A percentile compares a stretch with the other conserved stretches of the same genome.
These are phyloP conservation scores for Nowakowskiella sp. DNA, from an alignment of 192 early-diverging fungal genomes.

Conservation along the genomic window DNA sequence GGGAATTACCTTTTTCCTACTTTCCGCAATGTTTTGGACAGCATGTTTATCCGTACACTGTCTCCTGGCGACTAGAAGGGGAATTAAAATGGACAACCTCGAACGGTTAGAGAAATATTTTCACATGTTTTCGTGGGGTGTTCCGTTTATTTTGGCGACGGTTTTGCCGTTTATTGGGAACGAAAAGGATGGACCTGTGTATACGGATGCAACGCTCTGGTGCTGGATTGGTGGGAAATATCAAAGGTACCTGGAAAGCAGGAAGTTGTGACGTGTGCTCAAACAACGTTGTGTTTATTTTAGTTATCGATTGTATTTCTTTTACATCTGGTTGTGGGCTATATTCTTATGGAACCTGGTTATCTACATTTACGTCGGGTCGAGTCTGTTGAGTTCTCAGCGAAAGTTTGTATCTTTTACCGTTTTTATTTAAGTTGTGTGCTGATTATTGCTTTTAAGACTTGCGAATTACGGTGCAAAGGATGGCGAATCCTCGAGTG, in stretches of 20 bases:
- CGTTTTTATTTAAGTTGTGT: not conserved
- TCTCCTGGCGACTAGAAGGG: not conserved
- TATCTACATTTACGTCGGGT: not conserved
- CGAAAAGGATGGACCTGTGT: not conserved
- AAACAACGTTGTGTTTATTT: not conserved
- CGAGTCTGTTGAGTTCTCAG: not conserved
- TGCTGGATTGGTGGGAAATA: not conserved
- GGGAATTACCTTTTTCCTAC: not conserved
- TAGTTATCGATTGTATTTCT: not conserved
- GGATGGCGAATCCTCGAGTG: not conserved
- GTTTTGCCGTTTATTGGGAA: not conserved
- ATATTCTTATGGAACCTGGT: not conserved
- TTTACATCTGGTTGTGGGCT: not conserved
- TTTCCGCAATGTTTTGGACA: not conserved
- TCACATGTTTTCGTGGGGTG: not conserved
- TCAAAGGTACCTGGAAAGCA: not conserved
- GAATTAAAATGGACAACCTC: too few species aligned
- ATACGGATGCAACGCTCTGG: not conserved
- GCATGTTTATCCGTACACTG: not conserved
- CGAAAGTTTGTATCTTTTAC: not conserved
- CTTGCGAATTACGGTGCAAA: too few species aligned
- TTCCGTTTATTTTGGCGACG: not conserved
- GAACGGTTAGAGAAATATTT: not conserved
- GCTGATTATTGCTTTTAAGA: too few species aligned
- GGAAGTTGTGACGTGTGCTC: not conserved